Evolutionary conservation across 441 rosid genomes (phyloP).

Genomic region (Dalechampia spathulata): DNA sequence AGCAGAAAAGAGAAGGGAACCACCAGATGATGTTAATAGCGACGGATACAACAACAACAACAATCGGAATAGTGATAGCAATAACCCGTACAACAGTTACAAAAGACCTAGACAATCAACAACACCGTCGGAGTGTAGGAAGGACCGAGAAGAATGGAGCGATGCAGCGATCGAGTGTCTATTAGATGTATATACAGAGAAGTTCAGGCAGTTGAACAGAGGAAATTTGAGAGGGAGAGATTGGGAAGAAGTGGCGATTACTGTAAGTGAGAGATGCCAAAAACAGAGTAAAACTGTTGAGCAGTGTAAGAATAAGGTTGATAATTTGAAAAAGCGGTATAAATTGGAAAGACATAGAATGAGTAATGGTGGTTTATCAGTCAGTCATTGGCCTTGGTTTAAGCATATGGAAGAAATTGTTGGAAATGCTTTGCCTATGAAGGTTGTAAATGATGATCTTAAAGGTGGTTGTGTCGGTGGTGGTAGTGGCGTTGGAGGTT

Average conservation of each 20-base stretch:
- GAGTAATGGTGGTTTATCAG: slow-evolving; percentile 42
- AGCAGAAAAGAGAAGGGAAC: slow-evolving; percentile 40
- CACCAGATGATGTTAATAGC: slow-evolving; percentile 29
- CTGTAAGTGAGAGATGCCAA: slow-evolving; percentile 64
- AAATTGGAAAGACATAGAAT: slow-evolving; percentile 79
- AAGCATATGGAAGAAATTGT: slow-evolving; percentile 84
- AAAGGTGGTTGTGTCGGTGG: slow-evolving; percentile 21
- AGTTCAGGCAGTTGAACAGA: slow-evolving; percentile 64
- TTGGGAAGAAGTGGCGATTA: slow-evolving; percentile 90
- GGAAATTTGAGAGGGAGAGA: slow-evolving; percentile 91
- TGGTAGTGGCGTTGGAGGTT: too few species aligned
- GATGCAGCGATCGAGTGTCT: slow-evolving; percentile 73
- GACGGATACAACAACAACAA: slow-evolving; percentile 4
- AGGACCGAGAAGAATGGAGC: slow-evolving; percentile 96
- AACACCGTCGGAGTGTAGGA: slow-evolving; percentile 30
- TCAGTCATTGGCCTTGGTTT: slow-evolving; percentile 94
- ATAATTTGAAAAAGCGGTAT: slow-evolving; percentile 86
- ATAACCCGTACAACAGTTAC: slow-evolving; percentile 26
- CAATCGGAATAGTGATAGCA: background rate
- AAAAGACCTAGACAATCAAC: slow-evolving; percentile 26
- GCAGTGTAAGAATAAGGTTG: slow-evolving; percentile 96
- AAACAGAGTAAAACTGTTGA: slow-evolving; percentile 71
- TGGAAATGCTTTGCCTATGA: slow-evolving; percentile 38
- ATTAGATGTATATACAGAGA: slow-evolving; percentile 63
- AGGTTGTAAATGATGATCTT: slow-evolving; percentile 6